Conservation (phyloP, 345 rosid species). For the Carallia pectinifolia region DNA sequence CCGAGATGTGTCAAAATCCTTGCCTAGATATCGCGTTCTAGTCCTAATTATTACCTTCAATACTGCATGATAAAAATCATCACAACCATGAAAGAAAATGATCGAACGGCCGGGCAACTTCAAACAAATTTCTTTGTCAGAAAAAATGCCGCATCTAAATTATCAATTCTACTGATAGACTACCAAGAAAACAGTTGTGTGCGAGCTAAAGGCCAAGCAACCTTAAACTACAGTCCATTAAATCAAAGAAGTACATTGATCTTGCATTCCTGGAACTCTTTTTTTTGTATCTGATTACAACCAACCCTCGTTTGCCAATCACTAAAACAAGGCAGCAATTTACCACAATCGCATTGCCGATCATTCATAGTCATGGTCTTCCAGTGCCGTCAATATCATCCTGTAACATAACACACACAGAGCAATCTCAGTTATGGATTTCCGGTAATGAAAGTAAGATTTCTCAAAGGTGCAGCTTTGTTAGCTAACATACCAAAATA, state of each 20-base stretch:
- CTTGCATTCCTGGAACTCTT: slow-evolving; percentile 5
- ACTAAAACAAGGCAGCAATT: slow-evolving; percentile 12
- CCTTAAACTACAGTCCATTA: no score
- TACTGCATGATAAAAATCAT: no score
- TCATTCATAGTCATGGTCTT: slow-evolving; percentile 28
- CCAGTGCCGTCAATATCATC: slow-evolving; percentile 38
- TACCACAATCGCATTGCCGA: not conserved
- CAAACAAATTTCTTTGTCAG: no score
- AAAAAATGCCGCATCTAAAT: no score
- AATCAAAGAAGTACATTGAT: not conserved
- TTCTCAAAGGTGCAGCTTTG: not conserved
- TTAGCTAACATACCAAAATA: slow-evolving; percentile 64
- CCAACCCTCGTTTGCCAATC: not conserved
- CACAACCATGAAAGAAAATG: no score
- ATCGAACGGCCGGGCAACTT: no score
- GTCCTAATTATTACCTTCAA: no score
- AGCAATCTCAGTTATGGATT: not conserved
- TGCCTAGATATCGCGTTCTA: no score
- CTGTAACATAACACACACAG: slow-evolving; percentile 5
- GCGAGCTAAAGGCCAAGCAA: no score
- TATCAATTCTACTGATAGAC: no score
- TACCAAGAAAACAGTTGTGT: no score
- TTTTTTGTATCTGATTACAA: slow-evolving; percentile 18
- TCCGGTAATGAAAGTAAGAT: not conserved
- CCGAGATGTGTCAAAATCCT: no score